Conservation (phyloP, 2,329 filamentous ascomycete genomes). For the Ceratocystis cubensis region DNA sequence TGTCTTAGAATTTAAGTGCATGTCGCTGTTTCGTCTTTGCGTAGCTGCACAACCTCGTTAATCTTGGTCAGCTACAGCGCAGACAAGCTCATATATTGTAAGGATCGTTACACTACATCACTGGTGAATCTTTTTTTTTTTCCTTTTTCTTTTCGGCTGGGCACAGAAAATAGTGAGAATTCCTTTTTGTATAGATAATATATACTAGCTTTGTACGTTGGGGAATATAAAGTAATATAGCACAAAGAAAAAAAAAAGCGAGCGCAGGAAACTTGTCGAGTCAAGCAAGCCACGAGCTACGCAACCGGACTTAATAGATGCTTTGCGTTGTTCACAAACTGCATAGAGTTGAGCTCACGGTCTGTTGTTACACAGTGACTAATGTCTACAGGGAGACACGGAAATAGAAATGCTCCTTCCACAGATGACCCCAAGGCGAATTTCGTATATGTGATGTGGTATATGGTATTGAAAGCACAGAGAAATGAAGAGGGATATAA, state of each 20-base stretch:
- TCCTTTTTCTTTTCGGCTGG: too few species aligned
- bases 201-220: too few species aligned
- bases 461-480: conserved; percentile 6
- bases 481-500: conserved; percentile 13
- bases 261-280: too few species aligned
- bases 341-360: too few species aligned
- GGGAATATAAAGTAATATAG: background rate
- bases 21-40: background rate
- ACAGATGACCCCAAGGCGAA: background rate
- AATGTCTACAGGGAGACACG: background rate
- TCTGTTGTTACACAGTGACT: background rate
- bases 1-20: background rate
- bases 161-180: background rate
- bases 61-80: too few species aligned
- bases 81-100: too few species aligned
- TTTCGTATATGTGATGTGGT: background rate
- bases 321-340: too few species aligned
- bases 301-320: too few species aligned
- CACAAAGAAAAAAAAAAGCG: background rate
- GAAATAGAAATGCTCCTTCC: background rate
- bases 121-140: too few species aligned
- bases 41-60: too few species aligned
- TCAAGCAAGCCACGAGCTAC: too few species aligned
- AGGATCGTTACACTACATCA: too few species aligned
- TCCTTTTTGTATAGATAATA: background rate